Conservation (phyloP, 768 basidiomycete genomes). For the Amanita rimosa region DNA sequence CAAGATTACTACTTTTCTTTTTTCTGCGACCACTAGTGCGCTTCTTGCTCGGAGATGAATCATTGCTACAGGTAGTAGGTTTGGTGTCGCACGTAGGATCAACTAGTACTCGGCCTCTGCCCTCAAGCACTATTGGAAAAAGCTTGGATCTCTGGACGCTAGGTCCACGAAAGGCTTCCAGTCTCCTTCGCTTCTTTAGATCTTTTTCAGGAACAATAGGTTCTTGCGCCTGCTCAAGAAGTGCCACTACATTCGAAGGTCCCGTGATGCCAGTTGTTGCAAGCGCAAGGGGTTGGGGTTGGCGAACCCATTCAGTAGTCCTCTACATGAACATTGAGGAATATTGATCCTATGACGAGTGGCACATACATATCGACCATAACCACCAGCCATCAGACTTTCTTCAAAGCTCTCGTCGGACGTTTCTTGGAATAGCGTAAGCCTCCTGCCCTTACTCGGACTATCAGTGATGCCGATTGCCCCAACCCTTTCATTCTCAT, state of each 20-base stretch:
- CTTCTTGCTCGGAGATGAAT: slow-evolving; percentile 24
- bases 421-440: slow-evolving; percentile 72
- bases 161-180: slow-evolving; percentile 52
- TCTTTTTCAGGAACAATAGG: slow-evolving; percentile 45
- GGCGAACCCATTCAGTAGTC: slow-evolving; percentile 51
- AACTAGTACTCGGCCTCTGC: slow-evolving; percentile 61
- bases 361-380: slow-evolving; percentile 59
- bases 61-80: slow-evolving; percentile 17
- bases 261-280: slow-evolving; percentile 28
- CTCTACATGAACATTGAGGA: slow-evolving; percentile 19
- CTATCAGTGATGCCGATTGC: slow-evolving; percentile 57
- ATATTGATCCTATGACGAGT: neutral
- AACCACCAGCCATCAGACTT: slow-evolving; percentile 73
- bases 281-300: slow-evolving; percentile 37
- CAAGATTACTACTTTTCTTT: slow-evolving; percentile 34
- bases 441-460: slow-evolving; percentile 59
- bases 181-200: slow-evolving; percentile 50
- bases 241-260: slow-evolving; percentile 29
- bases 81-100: slow-evolving; percentile 36
- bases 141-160: slow-evolving; percentile 29
- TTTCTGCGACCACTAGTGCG: slow-evolving; percentile 29
- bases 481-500: slow-evolving; percentile 17
- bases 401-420: slow-evolving; percentile 81
- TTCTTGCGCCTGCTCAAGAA: slow-evolving; percentile 27
- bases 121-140: slow-evolving; percentile 54